Evolutionary conservation across 495 filamentous ascomycete species (phyloP).

Genomic region (Tetracladium setigerum): DNA sequence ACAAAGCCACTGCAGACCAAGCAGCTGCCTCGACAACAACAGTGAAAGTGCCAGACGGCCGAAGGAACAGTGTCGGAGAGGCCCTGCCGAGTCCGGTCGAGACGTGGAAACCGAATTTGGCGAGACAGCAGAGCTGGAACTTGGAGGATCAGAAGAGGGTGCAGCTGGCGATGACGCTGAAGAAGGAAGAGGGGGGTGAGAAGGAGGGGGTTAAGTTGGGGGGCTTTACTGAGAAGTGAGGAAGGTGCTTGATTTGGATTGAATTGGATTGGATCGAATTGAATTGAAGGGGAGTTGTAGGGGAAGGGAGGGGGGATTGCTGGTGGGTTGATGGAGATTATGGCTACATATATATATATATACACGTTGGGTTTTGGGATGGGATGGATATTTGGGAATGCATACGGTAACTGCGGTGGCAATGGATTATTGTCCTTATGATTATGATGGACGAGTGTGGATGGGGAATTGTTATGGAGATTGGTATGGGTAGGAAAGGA

Average conservation of each 20-base stretch:
- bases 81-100: conserved; percentile 12
- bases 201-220: neutral
- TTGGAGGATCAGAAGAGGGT: conserved; percentile 38
- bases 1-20: conserved; percentile 13
- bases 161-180: neutral
- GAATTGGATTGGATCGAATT: neutral
- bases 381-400: no score
- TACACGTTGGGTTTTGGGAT: no score
- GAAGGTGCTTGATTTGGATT: no score
- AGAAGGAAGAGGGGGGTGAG: neutral
- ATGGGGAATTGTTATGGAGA: no score
- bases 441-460: no score
- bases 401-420: no score
- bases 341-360: no score
- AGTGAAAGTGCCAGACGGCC: conserved; percentile 6
- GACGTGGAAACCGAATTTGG: conserved; percentile 36
- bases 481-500: no score
- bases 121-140: conserved; percentile 37
- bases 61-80: conserved; percentile 15
- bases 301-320: neutral
- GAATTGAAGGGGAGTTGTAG: neutral
- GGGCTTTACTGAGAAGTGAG: neutral
- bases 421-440: no score
- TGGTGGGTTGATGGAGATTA: neutral
- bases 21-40: conserved; percentile 7